phyloP scores from a whole-genome alignment of 129 eudicot species.

The Helianthus annuus region HanXRQr2.0-SUNRISE NC_035437.2:157807066-157807565 shows the following conservation, averaged over 20 bases:
- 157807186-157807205: slow-evolving; percentile 21
- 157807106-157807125: not conserved
- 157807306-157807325: slow-evolving; percentile 19
- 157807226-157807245: not conserved
- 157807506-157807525: slow-evolving; percentile 45
- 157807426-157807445: slow-evolving; percentile 44
- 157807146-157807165: slow-evolving; percentile 21
- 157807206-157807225: slow-evolving; percentile 4
- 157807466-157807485: slow-evolving; percentile 52
- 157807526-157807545: slow-evolving; percentile 51
- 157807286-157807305: slow-evolving; percentile 28
- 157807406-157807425: slow-evolving; percentile 29
- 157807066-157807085: too few species aligned
- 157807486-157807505: slow-evolving; percentile 28
- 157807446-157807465: slow-evolving; percentile 60
- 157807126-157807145: not conserved
- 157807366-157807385: slow-evolving; percentile 5
- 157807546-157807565: slow-evolving; percentile 13
- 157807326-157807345: not conserved
- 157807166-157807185: slow-evolving; percentile 13
- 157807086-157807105: not conserved
- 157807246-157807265: not conserved
- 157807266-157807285: slow-evolving; percentile 41
- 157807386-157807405: slow-evolving; percentile 1
- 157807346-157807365: not conserved